These are phyloP conservation scores for Aechmea fasciata DNA, from an alignment of 176 grass and related monocot genomes.

Conservation along the genomic window DNA sequence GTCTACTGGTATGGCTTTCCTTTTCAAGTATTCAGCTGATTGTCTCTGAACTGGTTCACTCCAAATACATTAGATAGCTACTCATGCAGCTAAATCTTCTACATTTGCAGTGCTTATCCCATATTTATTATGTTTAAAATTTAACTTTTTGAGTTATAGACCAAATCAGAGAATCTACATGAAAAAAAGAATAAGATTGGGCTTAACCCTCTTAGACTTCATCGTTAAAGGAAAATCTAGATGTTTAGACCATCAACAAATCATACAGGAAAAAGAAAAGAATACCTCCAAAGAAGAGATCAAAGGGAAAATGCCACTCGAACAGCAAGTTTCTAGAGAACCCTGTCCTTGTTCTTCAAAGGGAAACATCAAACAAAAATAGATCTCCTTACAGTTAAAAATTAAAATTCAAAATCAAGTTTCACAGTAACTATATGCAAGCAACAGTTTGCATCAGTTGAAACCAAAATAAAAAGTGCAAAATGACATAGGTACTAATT, in stretches of 20 bases:
- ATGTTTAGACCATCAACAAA: no score
- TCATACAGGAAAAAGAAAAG: no score
- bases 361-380: conserved; percentile 13
- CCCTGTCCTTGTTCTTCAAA: conserved; percentile 80
- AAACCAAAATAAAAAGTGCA: neutral
- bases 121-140: neutral
- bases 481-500: no score
- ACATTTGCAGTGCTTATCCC: neutral
- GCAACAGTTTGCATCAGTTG: neutral
- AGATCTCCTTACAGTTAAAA: conserved; percentile 9
- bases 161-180: no score
- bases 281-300: neutral
- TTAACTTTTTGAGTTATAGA: no score
- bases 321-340: conserved; percentile 69
- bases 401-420: neutral
- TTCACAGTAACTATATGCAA: neutral
- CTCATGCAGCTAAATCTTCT: conserved; percentile 1
- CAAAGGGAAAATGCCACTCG: neutral
- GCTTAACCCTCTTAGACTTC: no score
- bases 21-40: conserved; percentile 66
- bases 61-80: conserved; percentile 28
- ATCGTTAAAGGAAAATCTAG: no score
- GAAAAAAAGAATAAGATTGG: no score
- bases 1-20: conserved; percentile 34
- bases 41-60: conserved; percentile 50